A percentile compares a stretch with the other conserved stretches of the same genome.
These are phyloP conservation scores for Stephanodiscus triporus DNA, from an alignment of 108 stramenopile genomes.

Conservation along the genomic window DNA sequence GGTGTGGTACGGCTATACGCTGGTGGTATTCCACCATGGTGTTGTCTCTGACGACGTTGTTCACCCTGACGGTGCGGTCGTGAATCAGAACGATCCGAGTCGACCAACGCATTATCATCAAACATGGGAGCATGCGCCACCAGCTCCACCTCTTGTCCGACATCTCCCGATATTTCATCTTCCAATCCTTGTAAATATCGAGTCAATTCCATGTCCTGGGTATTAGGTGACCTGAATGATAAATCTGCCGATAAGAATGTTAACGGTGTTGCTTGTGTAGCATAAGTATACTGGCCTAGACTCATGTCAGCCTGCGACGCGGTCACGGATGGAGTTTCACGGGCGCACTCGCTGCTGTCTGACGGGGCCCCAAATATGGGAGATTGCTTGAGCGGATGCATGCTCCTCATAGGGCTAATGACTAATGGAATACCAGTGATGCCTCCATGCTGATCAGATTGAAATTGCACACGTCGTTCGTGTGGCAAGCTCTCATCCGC, in stretches of 20 bases:
- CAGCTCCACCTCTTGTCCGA: slow-evolving; percentile 47
- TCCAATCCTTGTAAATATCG: slow-evolving; percentile 33
- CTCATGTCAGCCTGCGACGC: background rate
- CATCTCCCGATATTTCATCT: slow-evolving; percentile 49
- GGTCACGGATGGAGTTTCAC: background rate
- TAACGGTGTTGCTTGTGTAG: slow-evolving; percentile 23
- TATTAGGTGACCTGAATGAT: slow-evolving; percentile 30
- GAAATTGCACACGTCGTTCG: slow-evolving; percentile 12
- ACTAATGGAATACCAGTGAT: background rate
- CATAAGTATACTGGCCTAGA: background rate
- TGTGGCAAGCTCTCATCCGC: background rate
- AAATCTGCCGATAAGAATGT: slow-evolving; percentile 30
- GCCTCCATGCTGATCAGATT: background rate
- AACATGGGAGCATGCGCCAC: slow-evolving; percentile 42
- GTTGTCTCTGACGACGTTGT: slow-evolving; percentile 6
- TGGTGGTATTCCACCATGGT: slow-evolving; percentile 17
- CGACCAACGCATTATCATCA: slow-evolving; percentile 7
- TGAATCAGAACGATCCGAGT: slow-evolving; percentile 1
- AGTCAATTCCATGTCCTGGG: slow-evolving; percentile 12
- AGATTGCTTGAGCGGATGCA: background rate
- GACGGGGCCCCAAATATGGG: background rate
- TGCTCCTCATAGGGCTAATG: slow-evolving; percentile 4
- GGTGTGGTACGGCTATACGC: slow-evolving; percentile 5
- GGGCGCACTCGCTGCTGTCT: background rate
- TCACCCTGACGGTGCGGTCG: background rate